phyloP scores from a whole-genome alignment of 1,284 basidiomycete genomes.

The Cutaneotrichosporon dermatis region DNA sequence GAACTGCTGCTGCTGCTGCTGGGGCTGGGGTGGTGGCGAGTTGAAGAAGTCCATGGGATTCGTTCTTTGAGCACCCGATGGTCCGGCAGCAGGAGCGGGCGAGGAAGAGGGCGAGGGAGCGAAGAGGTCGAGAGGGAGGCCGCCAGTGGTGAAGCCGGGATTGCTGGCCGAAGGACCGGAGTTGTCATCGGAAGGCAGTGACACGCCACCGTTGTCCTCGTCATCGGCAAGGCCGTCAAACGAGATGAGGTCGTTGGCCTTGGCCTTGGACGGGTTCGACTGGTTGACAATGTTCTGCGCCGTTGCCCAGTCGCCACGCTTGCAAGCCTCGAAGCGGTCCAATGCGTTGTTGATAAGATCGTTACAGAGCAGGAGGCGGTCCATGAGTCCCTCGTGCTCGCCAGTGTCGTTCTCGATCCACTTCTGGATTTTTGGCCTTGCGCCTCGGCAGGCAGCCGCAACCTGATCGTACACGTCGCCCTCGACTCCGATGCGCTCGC shows the following conservation, averaged over 20 bases:
- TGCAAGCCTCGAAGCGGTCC: conserved; percentile 84
- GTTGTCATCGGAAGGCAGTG: conserved; percentile 33
- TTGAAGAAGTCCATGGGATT: conserved; percentile 49
- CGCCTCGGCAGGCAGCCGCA: conserved; percentile 70
- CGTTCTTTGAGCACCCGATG: conserved; percentile 19
- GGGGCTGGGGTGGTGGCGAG: conserved; percentile 14
- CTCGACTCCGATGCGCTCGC: conserved; percentile 67
- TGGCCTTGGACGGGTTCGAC: neutral
- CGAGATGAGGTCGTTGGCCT: conserved; percentile 43
- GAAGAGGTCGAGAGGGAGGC: conserved; percentile 49
- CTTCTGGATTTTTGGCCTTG: conserved; percentile 92
- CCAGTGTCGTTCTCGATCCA: conserved; percentile 90
- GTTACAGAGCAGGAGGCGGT: conserved; percentile 90
- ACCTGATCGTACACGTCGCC: conserved; percentile 99
- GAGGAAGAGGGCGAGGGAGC: conserved; percentile 38
- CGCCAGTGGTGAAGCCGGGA: conserved; percentile 36
- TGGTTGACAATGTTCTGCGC: conserved; percentile 22
- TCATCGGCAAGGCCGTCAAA: conserved; percentile 50
- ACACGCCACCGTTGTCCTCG: conserved; percentile 30
- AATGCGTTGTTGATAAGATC: conserved; percentile 94
- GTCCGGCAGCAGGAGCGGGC: conserved; percentile 15
- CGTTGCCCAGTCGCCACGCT: conserved; percentile 70
- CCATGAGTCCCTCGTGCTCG: conserved; percentile 77
- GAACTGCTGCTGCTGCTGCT: conserved; percentile 8
- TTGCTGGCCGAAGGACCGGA: conserved; percentile 22